phyloP scores from a whole-genome alignment of 192 early-diverging fungal species.

The Phlyctochytrium planicorne region DNA sequence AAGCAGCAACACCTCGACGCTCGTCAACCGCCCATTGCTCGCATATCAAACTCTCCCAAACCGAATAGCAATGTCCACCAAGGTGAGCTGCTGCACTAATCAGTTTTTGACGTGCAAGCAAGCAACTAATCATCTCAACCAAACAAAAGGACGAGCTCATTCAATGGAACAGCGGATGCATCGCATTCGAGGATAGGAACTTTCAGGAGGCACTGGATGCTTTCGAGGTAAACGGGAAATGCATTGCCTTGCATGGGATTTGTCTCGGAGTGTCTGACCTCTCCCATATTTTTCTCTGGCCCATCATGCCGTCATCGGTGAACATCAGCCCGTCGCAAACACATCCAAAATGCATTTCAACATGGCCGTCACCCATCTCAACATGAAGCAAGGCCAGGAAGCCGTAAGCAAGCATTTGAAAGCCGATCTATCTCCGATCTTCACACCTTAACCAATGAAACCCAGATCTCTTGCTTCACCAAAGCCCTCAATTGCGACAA shows the following conservation, averaged over 20 bases:
- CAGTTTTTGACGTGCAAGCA: no score
- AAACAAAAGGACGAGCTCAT: not conserved
- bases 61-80: no score
- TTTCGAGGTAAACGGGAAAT: no score
- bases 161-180: constrained; percentile 4
- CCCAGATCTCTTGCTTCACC: constrained; percentile 72
- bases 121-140: no score
- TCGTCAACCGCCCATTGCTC: no score
- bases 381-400: constrained; percentile 68
- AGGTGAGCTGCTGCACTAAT: no score
- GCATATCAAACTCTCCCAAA: no score
- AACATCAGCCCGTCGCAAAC: constrained; percentile 71
- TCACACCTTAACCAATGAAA: not conserved
- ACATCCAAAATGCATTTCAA: constrained; percentile 96
- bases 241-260: no score
- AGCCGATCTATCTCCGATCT: no score
- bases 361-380: constrained; percentile 79
- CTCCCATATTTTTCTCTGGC: no score
- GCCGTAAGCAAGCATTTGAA: constrained; percentile 69
- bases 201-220: not conserved
- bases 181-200: not conserved
- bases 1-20: no score
- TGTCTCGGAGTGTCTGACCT: no score
- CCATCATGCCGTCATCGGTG: constrained; percentile 6
- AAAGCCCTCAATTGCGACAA: constrained; percentile 75